Evolutionary conservation across 2,329 filamentous ascomycete species (phyloP), one percentile per base, ranked within the genome.

Genomic region (Pseudogymnoascus sp.): DNA sequence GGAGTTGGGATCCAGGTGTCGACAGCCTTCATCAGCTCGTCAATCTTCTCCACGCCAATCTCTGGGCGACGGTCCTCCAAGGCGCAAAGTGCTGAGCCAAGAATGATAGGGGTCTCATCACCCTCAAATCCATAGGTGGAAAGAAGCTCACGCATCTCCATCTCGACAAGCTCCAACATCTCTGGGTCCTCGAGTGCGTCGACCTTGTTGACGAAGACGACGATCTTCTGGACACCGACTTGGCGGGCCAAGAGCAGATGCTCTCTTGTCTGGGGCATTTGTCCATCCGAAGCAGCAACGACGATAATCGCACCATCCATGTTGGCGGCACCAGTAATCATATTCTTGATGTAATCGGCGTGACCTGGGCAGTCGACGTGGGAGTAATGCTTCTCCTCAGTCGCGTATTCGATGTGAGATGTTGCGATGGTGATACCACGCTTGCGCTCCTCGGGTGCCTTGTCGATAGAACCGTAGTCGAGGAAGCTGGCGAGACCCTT

Each of bases 281-380:
- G 95, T 75, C 94, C 94, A 76, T 99, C 94, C 38, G 92, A 96
- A 70, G 94, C 94, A 71, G 95, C 95, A 72, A 99, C 95, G 69
- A 99, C 94, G 73, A 99, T 97, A 75, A 99, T 93, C 73, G 94
- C 93, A 73, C 94, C 94, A 73, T 99, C 94, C 94, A 99, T 99
- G 83, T 92, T 96, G 73, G 95, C 93, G 67, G 94, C 92, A 87
- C 94, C 94, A 69, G 94, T 99, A 78, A 99, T 99, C 94, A 99
- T 99, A 88, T 99, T 99, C 87, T 99, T 99, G 83, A 99, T 97
- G 84, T 99, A 99, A 91, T 99, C 94, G 79, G 94, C 94, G 88
- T 99, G 94, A 80, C 94, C 94, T 64, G 94, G 94, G 80, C 94
- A 99, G 85, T 99, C 94, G 82, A 99, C 94, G 85, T 99, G 94